Conservation (phyloP, 1,284 basidiomycete genomes). For the Porodaedalea pini region DNA sequence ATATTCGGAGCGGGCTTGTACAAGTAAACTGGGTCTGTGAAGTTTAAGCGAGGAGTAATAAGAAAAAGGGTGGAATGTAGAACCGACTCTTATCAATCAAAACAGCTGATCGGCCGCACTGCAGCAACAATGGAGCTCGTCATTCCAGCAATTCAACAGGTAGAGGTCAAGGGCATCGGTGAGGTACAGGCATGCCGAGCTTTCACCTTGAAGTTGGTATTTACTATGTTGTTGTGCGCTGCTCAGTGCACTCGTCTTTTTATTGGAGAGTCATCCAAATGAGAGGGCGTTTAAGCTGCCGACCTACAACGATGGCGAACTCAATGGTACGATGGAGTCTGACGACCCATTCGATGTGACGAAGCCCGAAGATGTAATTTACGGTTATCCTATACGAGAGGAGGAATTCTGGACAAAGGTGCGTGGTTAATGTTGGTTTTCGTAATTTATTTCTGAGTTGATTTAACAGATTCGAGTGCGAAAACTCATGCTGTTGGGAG, state of each 20-base stretch:
- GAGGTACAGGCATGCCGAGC: slow-evolving; percentile 47
- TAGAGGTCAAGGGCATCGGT: background rate
- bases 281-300: slow-evolving; percentile 59
- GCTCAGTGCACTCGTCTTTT: slow-evolving; percentile 44
- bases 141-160: too few relatives aligned
- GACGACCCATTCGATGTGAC: slow-evolving; percentile 78
- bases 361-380: slow-evolving; percentile 62
- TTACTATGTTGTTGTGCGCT: slow-evolving; percentile 42
- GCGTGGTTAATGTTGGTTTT: slow-evolving; percentile 30
- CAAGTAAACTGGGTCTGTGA: too few relatives aligned
- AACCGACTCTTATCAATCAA: too few relatives aligned
- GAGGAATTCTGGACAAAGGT: slow-evolving; percentile 70
- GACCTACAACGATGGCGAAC: slow-evolving; percentile 31
- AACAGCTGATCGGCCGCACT: too few relatives aligned
- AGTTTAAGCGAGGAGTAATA: too few relatives aligned
- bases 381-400: slow-evolving; percentile 74
- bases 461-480: slow-evolving; percentile 47
- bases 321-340: slow-evolving; percentile 30
- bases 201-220: slow-evolving; percentile 57
- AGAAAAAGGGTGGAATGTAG: too few relatives aligned
- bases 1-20: too few relatives aligned
- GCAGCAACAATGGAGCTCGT: too few relatives aligned
- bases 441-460: slow-evolving; percentile 11
- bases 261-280: slow-evolving; percentile 31
- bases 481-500: slow-evolving; percentile 48